These are phyloP conservation scores for Atractiella rhizophila DNA, from an alignment of 768 basidiomycete genomes.

Conservation along the genomic window DNA sequence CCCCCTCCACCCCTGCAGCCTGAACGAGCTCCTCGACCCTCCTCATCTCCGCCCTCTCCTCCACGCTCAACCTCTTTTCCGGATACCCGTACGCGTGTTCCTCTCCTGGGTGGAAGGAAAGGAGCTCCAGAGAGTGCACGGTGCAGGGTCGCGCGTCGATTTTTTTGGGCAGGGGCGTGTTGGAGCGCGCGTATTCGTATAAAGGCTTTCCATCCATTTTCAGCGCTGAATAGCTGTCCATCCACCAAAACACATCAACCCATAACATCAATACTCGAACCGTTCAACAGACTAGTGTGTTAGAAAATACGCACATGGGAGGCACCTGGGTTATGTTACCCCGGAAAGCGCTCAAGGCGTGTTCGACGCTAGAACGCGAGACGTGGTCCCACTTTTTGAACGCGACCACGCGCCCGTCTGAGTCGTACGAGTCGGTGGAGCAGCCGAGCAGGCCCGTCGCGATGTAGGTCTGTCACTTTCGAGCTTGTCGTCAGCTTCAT, in stretches of 20 bases:
- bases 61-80: conserved; percentile 36
- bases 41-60: conserved; percentile 44
- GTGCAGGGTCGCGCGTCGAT: conserved; percentile 64
- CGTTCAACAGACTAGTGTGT: no score
- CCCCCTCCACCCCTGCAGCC: no score
- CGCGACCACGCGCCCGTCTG: conserved; percentile 56
- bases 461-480: conserved; percentile 62
- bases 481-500: no score
- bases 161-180: conserved; percentile 75
- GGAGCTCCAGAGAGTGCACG: conserved; percentile 51
- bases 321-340: conserved; percentile 77
- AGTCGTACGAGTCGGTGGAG: conserved; percentile 84
- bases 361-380: conserved; percentile 47
- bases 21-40: conserved; percentile 30
- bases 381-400: conserved; percentile 43
- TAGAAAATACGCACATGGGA: conserved; percentile 61
- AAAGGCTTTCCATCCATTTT: conserved; percentile 95
- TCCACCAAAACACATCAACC: no score
- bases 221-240: conserved; percentile 87
- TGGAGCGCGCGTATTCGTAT: conserved; percentile 81
- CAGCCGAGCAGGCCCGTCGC: conserved; percentile 77
- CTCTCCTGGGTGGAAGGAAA: conserved; percentile 39
- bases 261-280: no score
- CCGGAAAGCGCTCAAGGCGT: conserved; percentile 41
- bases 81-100: conserved; percentile 62